Conservation (phyloP, 441 rosid genomes). For the Pelargonium australe region DNA sequence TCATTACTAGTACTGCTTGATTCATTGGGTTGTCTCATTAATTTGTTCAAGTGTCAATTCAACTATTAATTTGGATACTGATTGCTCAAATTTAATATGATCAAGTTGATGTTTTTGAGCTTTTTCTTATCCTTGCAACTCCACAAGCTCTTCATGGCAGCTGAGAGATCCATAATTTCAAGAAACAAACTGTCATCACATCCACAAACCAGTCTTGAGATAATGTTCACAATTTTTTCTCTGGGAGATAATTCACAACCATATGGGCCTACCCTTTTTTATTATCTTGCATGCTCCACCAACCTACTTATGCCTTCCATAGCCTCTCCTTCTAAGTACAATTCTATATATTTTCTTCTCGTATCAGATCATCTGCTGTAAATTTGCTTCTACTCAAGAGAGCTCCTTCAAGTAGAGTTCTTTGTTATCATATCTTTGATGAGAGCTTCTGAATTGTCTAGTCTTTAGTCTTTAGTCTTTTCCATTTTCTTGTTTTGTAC, state of each 20-base stretch:
- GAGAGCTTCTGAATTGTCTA: conserved; percentile 12
- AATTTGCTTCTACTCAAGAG: background rate
- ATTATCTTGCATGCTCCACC: conserved; percentile 12
- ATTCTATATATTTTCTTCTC: conserved; percentile 6
- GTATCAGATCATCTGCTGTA: background rate
- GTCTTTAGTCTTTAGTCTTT: background rate
- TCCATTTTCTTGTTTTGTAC: background rate
- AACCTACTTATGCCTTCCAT: conserved; percentile 24
- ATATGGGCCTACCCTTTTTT: conserved; percentile 27
- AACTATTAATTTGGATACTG: background rate
- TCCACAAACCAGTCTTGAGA: background rate
- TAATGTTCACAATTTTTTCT: background rate
- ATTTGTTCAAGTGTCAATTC: background rate
- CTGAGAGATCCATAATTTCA: background rate
- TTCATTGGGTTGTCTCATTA: background rate
- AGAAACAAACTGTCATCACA: background rate
- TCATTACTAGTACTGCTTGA: background rate
- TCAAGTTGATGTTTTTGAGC: background rate
- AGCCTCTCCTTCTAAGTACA: background rate
- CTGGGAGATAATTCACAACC: conserved; percentile 8
- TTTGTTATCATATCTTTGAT: too few species aligned
- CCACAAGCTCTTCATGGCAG: background rate
- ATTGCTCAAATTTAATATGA: background rate
- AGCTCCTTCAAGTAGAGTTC: background rate
- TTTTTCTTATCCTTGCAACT: background rate